Evolutionary conservation across 2,329 filamentous ascomycete species (phyloP), one percentile per base, ranked within the genome.

Genomic region (Penicillium sp.): DNA sequence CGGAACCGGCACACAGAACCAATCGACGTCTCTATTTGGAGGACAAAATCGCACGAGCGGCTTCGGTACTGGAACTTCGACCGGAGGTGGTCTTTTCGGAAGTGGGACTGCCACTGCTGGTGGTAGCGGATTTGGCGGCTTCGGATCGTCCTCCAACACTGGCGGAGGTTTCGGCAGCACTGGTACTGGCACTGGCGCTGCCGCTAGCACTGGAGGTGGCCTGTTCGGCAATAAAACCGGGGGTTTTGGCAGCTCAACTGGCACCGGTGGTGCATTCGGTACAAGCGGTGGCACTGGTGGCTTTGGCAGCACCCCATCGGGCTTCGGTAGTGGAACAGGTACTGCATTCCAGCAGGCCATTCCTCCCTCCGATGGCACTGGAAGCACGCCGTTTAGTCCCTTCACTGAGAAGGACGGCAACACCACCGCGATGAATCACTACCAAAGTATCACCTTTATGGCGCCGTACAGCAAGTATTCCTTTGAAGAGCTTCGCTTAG

Each of bases 401-500:
- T 70, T 65, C 38, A 68, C 64, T 6, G 74, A 76, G 53, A 76
- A 75, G 57, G 74, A 76, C 54, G 61, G 63, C 15, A 65, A 45
- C 34, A 56, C 58, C 9, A 75, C 65, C n/a, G n/a, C n/a, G n/a
- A n/a, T n/a, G 44, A 74, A 72, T 52, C 64, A 72, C 50, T 76
- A 72, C 49, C 74, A 76, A 59, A 76, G 72, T 55, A 71, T 76
- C 56, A 69, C 62, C 22, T 73, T 74, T 48, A 73, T 74, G 71
- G 65, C 64, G 39, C 71, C 74, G 4, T 76, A 76, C 73, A 84
- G 83, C 68, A 94, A 93, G 66, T 97, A 85, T 75, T 96, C 91
- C 8, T 81, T 87, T n/a, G 93, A 85, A 63, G 74, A 93, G 68
- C 72, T 93, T 46, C 79, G 87, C 63, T 70, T 95, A 53, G 88